Percentiles rank a stretch among this genome's conserved stretches.
These are phyloP conservation scores for Adansonia digitata DNA, from an alignment of 345 rosid genomes.

Conservation along the genomic window DNA sequence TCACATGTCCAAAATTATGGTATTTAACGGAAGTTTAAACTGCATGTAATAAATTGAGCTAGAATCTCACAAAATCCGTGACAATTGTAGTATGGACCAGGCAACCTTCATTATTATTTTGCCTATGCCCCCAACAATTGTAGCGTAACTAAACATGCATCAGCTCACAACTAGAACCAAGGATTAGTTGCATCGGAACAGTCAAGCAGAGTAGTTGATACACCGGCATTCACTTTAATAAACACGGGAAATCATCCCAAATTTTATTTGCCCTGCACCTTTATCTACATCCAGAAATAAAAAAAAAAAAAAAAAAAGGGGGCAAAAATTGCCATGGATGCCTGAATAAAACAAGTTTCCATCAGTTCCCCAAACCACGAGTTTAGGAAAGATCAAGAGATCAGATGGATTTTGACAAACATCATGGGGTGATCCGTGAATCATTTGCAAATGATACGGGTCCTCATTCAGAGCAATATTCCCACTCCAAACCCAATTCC, in stretches of 20 bases:
- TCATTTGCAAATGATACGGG: not conserved
- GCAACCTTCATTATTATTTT: not conserved
- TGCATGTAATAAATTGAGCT: not conserved
- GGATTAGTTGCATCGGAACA: not conserved
- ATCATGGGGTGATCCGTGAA: not conserved
- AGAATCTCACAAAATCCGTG: not conserved
- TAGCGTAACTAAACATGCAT: not conserved
- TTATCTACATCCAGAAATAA: not conserved
- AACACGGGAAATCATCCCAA: not conserved
- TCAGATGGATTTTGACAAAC: too few species aligned
- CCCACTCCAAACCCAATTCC: not conserved
- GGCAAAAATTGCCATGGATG: not conserved
- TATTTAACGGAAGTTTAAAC: too few species aligned
- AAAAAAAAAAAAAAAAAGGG: not conserved
- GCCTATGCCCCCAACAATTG: not conserved
- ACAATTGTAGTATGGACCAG: not conserved
- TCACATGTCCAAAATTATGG: too few species aligned
- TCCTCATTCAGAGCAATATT: not conserved
- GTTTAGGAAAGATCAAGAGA: not conserved
- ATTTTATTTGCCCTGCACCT: not conserved
- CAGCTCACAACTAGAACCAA: not conserved
- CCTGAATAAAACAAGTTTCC: not conserved
- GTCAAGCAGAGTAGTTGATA: not conserved
- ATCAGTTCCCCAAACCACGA: too few species aligned
- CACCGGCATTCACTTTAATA: not conserved